These are phyloP conservation scores for Phytophthora megakarya DNA, from an alignment of 352 stramenopile genomes.

Conservation along the genomic window DNA sequence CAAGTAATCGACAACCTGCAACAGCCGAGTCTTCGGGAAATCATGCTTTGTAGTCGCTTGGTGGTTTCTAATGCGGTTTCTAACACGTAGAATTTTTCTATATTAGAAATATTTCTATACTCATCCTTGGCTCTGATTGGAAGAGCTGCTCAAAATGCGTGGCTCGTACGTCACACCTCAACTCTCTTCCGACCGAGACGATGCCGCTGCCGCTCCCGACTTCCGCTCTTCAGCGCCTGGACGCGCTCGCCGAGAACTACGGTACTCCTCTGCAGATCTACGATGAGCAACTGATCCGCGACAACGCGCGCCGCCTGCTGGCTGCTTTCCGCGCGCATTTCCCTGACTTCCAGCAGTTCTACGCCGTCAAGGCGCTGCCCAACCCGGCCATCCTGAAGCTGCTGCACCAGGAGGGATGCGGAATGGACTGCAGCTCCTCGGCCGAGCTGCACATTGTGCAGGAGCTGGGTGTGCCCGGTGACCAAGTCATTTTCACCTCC, in stretches of 20 bases:
- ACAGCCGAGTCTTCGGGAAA: no score
- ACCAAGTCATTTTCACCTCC: conserved; percentile 90
- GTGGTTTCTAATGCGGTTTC: neutral
- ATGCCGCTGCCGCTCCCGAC: conserved; percentile 66
- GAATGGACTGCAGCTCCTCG: conserved; percentile 90
- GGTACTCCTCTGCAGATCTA: conserved; percentile 90
- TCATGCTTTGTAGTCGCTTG: no score
- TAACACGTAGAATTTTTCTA: neutral
- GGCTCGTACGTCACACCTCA: conserved; percentile 25
- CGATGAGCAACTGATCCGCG: conserved; percentile 83
- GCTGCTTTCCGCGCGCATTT: conserved; percentile 78
- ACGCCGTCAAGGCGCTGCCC: conserved; percentile 89
- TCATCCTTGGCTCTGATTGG: conserved; percentile 31
- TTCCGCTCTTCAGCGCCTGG: conserved; percentile 53
- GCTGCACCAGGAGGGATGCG: conserved; percentile 81
- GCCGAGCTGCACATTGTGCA: conserved; percentile 82
- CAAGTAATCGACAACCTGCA: no score
- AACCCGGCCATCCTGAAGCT: conserved; percentile 90
- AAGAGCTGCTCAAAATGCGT: conserved; percentile 30
- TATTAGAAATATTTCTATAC: conserved; percentile 14
- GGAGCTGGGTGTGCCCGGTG: conserved; percentile 69
- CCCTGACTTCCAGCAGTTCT: conserved; percentile 88
- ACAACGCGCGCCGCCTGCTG: conserved; percentile 75
- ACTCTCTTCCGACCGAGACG: conserved; percentile 6
- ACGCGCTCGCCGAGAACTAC: conserved; percentile 72